Percentiles rank a stretch among this genome's conserved stretches.
Conservation (phyloP, 2,329 filamentous ascomycete genomes). For the Sarocladium brachiariae region DNA sequence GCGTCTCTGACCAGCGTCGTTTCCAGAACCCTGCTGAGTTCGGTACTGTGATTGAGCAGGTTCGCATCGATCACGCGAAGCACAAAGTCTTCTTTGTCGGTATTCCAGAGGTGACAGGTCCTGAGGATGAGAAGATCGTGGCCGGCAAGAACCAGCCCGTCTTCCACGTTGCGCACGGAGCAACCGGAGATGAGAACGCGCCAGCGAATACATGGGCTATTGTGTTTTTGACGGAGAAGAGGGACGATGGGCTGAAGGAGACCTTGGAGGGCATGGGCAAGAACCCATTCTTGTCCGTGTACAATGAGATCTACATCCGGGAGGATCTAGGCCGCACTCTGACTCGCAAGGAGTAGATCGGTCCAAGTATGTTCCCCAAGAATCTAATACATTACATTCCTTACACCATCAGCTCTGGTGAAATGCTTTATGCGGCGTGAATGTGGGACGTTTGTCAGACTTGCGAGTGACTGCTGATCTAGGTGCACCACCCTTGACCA, state of each 20-base stretch:
- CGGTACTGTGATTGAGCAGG: slow-evolving; percentile 14
- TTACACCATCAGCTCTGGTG: no score
- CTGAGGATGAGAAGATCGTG: slow-evolving; percentile 13
- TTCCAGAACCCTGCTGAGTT: slow-evolving; percentile 34
- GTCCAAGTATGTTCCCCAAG: no score
- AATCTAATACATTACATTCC: no score
- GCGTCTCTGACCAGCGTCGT: slow-evolving; percentile 55
- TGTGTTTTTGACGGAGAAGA: slow-evolving; percentile 1
- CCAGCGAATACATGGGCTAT: slow-evolving; percentile 3
- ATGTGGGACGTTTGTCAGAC: no score
- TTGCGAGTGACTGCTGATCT: no score
- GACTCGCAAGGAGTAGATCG: slow-evolving; percentile 9
- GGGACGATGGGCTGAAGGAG: slow-evolving; percentile 1
- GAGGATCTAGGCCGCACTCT: slow-evolving; percentile 4
- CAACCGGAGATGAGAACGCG: not conserved
- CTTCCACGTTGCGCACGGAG: slow-evolving; percentile 14
- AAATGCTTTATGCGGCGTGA: no score
- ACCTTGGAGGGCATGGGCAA: not conserved
- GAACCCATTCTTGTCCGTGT: slow-evolving; percentile 7
- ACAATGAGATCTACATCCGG: slow-evolving; percentile 8
- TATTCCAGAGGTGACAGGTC: slow-evolving; percentile 11
- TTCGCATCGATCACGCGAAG: slow-evolving; percentile 12
- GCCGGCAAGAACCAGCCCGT: slow-evolving; percentile 13
- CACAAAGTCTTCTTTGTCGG: slow-evolving; percentile 14
- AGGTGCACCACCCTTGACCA: no score